Conservation (phyloP, 169 alveolate species). For the Cyclospora cayetanensis region DNA sequence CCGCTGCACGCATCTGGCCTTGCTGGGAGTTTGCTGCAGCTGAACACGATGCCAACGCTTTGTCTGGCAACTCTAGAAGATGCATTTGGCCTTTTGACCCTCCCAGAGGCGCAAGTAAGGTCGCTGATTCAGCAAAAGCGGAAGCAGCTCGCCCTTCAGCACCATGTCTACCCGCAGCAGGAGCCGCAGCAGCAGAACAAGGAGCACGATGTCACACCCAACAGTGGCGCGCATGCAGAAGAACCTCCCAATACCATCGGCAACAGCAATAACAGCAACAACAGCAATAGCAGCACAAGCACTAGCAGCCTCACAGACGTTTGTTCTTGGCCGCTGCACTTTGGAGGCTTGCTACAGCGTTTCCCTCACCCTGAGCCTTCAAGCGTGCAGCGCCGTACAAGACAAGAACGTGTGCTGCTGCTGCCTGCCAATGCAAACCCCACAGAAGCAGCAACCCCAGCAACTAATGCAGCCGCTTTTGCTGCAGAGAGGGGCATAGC, state of each 20-base stretch:
- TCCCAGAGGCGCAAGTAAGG: neutral
- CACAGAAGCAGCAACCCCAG: neutral
- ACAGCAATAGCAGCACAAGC: neutral
- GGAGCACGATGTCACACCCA: neutral
- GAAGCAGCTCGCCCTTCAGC: neutral
- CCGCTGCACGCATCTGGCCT: neutral
- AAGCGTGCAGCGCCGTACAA: neutral
- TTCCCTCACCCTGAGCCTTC: no score
- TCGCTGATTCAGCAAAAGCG: neutral
- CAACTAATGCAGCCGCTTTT: neutral
- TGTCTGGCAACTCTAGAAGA: neutral
- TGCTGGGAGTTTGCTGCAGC: neutral
- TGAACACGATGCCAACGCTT: neutral
- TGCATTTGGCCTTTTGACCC: neutral
- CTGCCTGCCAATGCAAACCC: neutral
- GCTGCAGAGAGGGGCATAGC: neutral
- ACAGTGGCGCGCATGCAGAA: no score
- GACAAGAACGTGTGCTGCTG: neutral
- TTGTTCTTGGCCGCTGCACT: neutral
- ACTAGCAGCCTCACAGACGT: neutral
- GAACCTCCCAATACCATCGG: neutral
- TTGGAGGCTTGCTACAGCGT: neutral
- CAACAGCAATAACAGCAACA: neutral
- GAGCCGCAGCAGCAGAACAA: neutral
- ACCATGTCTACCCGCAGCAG: neutral